Evolutionary conservation across 2,329 filamentous ascomycete genomes (phyloP).

Genomic region (Echinosphaeria canescens): DNA sequence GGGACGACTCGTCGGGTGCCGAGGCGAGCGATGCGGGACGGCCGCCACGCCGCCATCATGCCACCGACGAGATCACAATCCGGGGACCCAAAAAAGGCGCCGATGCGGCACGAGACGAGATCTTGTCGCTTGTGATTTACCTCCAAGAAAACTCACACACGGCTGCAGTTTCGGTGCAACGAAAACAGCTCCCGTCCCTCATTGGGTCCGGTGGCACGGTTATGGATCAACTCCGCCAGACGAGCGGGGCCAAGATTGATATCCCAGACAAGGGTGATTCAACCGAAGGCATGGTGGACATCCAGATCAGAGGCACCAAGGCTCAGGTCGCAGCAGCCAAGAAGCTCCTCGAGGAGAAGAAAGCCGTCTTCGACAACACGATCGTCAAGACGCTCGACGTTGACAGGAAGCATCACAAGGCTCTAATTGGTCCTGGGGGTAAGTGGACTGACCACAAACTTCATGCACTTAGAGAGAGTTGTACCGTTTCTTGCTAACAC

Average conservation of each 20-base stretch:
- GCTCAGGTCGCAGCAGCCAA: slow-evolving; percentile 78
- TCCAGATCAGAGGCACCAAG: slow-evolving; percentile 84
- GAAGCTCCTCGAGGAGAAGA: slow-evolving; percentile 74
- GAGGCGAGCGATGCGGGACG: slow-evolving; percentile 51
- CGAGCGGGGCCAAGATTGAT: slow-evolving; percentile 77
- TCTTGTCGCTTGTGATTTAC: slow-evolving; percentile 75
- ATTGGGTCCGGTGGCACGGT: slow-evolving; percentile 81
- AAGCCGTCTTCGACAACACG: slow-evolving; percentile 76
- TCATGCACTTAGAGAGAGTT: too few relatives aligned
- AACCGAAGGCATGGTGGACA: slow-evolving; percentile 52
- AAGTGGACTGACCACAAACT: slow-evolving; percentile 25
- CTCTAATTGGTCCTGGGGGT: slow-evolving; percentile 78
- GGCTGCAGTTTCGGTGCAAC: slow-evolving; percentile 64
- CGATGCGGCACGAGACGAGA: slow-evolving; percentile 78
- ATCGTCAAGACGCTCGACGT: slow-evolving; percentile 66
- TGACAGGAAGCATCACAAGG: slow-evolving; percentile 85
- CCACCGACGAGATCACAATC: slow-evolving; percentile 71
- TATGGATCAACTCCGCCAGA: slow-evolving; percentile 73
- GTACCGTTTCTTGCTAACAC: too few relatives aligned
- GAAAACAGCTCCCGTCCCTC: slow-evolving; percentile 80
- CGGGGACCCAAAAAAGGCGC: slow-evolving; percentile 86
- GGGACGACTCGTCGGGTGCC: slow-evolving; percentile 48
- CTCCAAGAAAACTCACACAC: slow-evolving; percentile 71
- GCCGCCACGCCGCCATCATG: slow-evolving; percentile 48
- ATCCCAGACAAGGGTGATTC: slow-evolving; percentile 65